Evolutionary conservation across 2,329 filamentous ascomycete species (phyloP), one percentile per base, ranked within the genome.

Genomic region (Botrytis cinerea): DNA sequence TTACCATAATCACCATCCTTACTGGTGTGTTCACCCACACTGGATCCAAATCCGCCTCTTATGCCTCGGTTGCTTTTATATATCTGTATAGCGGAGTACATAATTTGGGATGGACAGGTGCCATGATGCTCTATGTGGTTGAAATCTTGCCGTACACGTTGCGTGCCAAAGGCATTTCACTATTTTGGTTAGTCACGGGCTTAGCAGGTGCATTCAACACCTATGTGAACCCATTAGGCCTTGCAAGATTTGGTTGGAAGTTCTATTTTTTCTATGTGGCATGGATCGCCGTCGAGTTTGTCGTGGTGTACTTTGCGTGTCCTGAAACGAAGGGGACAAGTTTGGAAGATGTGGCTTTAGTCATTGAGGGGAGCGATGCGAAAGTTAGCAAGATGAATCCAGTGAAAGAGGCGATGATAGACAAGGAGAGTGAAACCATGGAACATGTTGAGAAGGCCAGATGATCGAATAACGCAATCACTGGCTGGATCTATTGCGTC

Each of bases 331-430:
- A 69, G 67, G 76, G 77, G 5, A 73, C 72, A 4, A 73, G 61
- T 66, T 70, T 78, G 70, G 77, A 78, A 57, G 76, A 77, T 48
- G 73, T 78, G 16, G 76, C 90, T 62, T 86, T 88, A 76, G 90
- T 92, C 80, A 92, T 93, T 77, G 91, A 93, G 76, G 91, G 89
- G 61, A 86, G 88, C 38, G 84, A 87, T 62, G 87, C 87, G 9
- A 69, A 63, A 16, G 70, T 76, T n/a, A 73, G 75, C 46, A 74
- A 73, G 57, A 66, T 61, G 12, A 74, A 74, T 40, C 57, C 68
- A 2, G 69, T 76, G 22, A 60, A 48, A 22, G 71, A 76, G 54
- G 73, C 28, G 14, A 45, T 72, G 3, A 45, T n/a, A 45, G 67
- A 74, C 32, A 76, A 79, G 28, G 73, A 75, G 40, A 75, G 46